Evolutionary conservation across 1,284 basidiomycete species (phyloP).

Genomic region (Naganishia liquefaciens): DNA sequence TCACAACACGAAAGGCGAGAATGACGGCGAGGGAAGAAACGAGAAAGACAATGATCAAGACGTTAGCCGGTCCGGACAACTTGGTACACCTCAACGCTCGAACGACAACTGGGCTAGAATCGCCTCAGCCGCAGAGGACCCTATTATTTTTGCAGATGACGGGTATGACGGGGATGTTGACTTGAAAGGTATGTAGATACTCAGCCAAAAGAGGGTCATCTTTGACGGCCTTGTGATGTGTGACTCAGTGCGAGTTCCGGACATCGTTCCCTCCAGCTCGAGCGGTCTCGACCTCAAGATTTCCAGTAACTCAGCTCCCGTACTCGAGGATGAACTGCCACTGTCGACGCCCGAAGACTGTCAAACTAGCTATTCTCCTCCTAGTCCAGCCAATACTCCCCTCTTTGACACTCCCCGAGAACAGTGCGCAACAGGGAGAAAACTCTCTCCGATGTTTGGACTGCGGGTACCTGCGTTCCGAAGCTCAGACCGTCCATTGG

Average conservation of each 20-base stretch:
- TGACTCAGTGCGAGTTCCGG: too few species aligned
- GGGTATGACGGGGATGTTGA: not conserved
- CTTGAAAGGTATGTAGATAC: constrained; percentile 22
- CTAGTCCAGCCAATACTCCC: not conserved
- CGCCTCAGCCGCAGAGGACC: constrained; percentile 3
- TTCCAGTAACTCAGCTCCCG: not conserved
- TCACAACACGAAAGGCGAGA: too few species aligned
- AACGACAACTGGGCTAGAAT: not conserved
- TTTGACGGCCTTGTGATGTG: too few species aligned
- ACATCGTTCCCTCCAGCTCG: too few species aligned
- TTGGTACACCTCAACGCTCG: not conserved
- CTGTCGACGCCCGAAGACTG: not conserved
- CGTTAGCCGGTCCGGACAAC: too few species aligned
- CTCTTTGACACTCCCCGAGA: not conserved
- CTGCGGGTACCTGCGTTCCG: not conserved
- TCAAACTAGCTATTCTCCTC: constrained; percentile 1
- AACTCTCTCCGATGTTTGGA: not conserved
- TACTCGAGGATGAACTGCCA: not conserved
- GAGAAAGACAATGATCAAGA: too few species aligned
- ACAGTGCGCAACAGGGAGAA: not conserved
- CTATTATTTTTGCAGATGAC: constrained; percentile 4
- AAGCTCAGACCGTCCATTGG: not conserved
- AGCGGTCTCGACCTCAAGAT: too few species aligned
- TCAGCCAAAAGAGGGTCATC: too few species aligned
- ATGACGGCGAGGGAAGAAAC: too few species aligned